A percentile compares a stretch with the other conserved stretches of the same genome.
These are phyloP conservation scores for Xylaria sp. DNA, from an alignment of 2,329 filamentous ascomycete species.

Conservation along the genomic window DNA sequence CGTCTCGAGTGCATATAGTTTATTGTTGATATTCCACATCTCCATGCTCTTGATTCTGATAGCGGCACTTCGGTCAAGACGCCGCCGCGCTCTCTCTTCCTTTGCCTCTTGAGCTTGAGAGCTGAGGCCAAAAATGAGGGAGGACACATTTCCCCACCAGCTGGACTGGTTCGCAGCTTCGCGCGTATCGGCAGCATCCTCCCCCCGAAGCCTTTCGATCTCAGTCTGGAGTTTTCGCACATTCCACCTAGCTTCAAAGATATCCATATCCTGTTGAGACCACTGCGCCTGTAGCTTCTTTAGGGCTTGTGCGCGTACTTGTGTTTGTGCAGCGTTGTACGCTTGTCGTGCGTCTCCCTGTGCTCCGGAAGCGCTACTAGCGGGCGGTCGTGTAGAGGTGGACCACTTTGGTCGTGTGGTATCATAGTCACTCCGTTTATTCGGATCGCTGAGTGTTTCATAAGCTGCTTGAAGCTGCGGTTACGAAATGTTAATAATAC, in stretches of 20 bases:
- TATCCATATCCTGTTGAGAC: conserved; percentile 2
- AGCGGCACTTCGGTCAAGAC: not conserved
- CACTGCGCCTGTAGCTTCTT: conserved; percentile 3
- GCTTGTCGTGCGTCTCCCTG: not conserved
- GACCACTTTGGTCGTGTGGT: not conserved
- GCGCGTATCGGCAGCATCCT: conserved; percentile 1
- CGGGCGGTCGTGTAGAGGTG: not conserved
- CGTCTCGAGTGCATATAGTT: not conserved
- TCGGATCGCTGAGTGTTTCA: conserved; percentile 23
- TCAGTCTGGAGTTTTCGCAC: conserved; percentile 18
- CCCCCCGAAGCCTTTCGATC: conserved; percentile 8
- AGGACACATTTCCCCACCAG: conserved; percentile 8
- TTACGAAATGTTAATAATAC: not conserved
- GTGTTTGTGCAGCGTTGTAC: not conserved
- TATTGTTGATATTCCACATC: not conserved
- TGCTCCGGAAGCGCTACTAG: not conserved
- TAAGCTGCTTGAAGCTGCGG: conserved; percentile 19
- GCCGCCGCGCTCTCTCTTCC: conserved; percentile 11
- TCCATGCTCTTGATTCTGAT: not conserved
- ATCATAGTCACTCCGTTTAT: conserved; percentile 1
- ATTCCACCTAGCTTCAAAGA: conserved; percentile 6
- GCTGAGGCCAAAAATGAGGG: not conserved
- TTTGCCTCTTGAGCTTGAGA: not conserved
- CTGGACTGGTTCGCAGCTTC: not conserved
- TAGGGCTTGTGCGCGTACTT: not conserved